Evolutionary conservation across 1,284 basidiomycete genomes (phyloP), one percentile per base, ranked within the genome.

Genomic region (Trametes versicolor): DNA sequence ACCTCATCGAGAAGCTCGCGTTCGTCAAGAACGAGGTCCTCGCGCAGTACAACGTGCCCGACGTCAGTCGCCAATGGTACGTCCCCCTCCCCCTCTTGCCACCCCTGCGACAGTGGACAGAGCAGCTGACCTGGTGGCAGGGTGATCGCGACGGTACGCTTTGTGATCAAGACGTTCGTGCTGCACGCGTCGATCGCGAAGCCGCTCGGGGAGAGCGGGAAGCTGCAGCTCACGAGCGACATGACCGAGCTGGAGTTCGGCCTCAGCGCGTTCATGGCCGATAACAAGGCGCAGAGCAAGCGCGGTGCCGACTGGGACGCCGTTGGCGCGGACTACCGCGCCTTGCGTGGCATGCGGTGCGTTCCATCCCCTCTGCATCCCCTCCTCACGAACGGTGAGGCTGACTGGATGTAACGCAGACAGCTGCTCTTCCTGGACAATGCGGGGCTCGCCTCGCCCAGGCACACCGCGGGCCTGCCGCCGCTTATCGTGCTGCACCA

Each of bases 201-300:
- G 70, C 95, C 95, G 0, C 83, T 98, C 4, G 91, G 93, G 15
- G 97, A 99, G 80, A 87, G 86, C 64, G 94, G 95, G 2, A 97
- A 97, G 74, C 83, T 99, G 39, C 94, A 96, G 77, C 83, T 99
- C 65, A 95, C 95, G 60, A 93, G 90, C 58, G 97, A 99, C 76
- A 97, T 98, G 95, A 93, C 97, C 0, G 94, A 96, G 76, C 85
- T 99, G 58, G 97, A 99, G 79, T 97, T 98, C 76, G 89, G 92
- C 0, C 77, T 97, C 59, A 91, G 88, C 70, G 87, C 91, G 2
- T 94, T 97, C 74, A 81, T 96, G 73, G 82, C 82, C 55, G 83
- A 90, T 71, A 82, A 85, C 48, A 76, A 80, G 9, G 85, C 86
- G 8, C 85, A 86, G 67, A 82, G 78, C 64, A 87, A 88, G 71